phyloP scores from a whole-genome alignment of 2,329 filamentous ascomycete species.

The Alternaria triticimaculans region DNA sequence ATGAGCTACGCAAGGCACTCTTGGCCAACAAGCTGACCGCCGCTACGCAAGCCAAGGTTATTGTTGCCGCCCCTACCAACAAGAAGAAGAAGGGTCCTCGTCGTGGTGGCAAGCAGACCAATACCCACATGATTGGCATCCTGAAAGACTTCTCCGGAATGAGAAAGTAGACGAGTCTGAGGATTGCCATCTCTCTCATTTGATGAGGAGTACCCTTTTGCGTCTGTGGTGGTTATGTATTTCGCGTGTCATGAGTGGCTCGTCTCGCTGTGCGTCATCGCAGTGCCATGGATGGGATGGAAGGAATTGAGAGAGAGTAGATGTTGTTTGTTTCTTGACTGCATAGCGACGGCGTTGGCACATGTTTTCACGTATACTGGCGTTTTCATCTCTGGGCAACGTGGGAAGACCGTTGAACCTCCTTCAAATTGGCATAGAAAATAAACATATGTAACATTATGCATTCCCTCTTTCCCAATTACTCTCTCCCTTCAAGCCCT shows the following conservation, averaged over 20 bases:
- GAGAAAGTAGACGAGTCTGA: constrained; percentile 37
- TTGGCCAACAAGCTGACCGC: constrained; percentile 81
- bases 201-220: neutral
- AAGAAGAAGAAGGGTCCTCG: constrained; percentile 79
- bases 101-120: constrained; percentile 80
- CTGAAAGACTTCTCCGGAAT: constrained; percentile 73
- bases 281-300: neutral
- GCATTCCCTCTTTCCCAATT: neutral
- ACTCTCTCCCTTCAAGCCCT: neutral
- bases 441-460: neutral
- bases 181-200: neutral
- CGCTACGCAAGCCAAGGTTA: constrained; percentile 77
- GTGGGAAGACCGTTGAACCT: neutral
- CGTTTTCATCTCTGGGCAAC: neutral
- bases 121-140: constrained; percentile 83
- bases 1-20: constrained; percentile 79
- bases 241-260: neutral
- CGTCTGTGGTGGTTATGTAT: neutral
- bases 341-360: constrained; percentile 44
- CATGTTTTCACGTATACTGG: neutral
- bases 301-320: constrained; percentile 29
- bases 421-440: neutral
- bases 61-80: constrained; percentile 63
- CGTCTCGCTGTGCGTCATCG: neutral
- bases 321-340: constrained; percentile 5